These are phyloP conservation scores for Phytophthora meadii DNA, from an alignment of 352 stramenopile genomes.

Conservation along the genomic window DNA sequence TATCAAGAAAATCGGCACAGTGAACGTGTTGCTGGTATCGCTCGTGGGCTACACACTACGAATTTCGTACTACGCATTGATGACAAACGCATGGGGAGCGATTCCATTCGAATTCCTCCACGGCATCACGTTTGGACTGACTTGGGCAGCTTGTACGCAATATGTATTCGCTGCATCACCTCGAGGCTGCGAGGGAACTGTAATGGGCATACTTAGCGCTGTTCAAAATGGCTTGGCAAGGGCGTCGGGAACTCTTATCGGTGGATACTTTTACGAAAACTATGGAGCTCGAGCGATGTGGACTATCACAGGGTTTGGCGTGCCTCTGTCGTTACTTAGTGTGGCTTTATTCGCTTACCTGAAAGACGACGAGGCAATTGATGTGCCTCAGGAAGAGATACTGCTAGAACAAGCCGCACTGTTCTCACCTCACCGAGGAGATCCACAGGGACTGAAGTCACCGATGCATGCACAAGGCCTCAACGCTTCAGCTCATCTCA, in stretches of 20 bases:
- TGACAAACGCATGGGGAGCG: constrained; percentile 76
- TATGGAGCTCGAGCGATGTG: constrained; percentile 74
- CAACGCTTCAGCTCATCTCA: constrained; percentile 24
- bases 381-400: constrained; percentile 17
- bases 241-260: constrained; percentile 65
- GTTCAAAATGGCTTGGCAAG: constrained; percentile 74
- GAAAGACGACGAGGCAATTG: constrained; percentile 47
- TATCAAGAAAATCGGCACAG: constrained; percentile 67
- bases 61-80: constrained; percentile 72
- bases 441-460: constrained; percentile 30
- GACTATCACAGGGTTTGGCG: constrained; percentile 61
- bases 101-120: constrained; percentile 85
- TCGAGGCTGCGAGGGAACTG: constrained; percentile 60
- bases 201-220: constrained; percentile 77
- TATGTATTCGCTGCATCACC: constrained; percentile 74
- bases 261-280: constrained; percentile 80
- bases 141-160: constrained; percentile 72
- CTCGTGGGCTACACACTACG: constrained; percentile 66
- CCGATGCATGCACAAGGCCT: constrained; percentile 15
- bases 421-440: constrained; percentile 33
- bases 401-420: constrained; percentile 25
- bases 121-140: constrained; percentile 71
- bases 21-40: constrained; percentile 72
- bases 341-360: constrained; percentile 67
- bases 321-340: constrained; percentile 66